Conservation (phyloP, 805 yeast species). For the Sungouiella thailandica region DNA sequence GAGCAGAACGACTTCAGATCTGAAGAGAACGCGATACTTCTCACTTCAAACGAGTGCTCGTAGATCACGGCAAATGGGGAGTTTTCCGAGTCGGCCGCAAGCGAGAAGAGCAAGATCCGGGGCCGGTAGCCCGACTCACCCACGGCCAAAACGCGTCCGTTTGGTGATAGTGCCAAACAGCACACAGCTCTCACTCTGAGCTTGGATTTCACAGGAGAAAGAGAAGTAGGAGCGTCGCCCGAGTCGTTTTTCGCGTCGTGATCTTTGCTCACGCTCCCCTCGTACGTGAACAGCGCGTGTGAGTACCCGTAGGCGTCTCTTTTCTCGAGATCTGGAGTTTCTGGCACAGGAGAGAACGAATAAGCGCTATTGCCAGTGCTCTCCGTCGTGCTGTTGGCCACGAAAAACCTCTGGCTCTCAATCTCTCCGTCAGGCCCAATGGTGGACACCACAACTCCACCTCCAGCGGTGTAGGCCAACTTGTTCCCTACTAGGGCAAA, state of each 20-base stretch:
- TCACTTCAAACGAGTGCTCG: conserved; percentile 66
- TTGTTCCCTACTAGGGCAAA: conserved; percentile 35
- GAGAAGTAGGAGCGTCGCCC: conserved; percentile 1
- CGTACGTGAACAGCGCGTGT: conserved; percentile 10
- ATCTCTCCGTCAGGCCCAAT: conserved; percentile 18
- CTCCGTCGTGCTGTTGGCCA: conserved; percentile 33
- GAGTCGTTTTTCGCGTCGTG: conserved; percentile 8
- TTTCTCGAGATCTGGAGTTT: conserved; percentile 4
- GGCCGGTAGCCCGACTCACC: conserved; percentile 74
- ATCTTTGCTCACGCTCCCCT: conserved; percentile 7
- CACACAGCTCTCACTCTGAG: conserved; percentile 48
- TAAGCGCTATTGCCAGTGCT: no score
- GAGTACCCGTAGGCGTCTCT: conserved; percentile 36
- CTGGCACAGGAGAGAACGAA: neutral
- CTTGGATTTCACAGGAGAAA: conserved; percentile 23
- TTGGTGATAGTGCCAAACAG: conserved; percentile 56
- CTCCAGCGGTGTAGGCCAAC: conserved; percentile 54
- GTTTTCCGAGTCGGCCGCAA: conserved; percentile 43
- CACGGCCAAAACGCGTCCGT: conserved; percentile 51
- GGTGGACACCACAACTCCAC: conserved; percentile 52
- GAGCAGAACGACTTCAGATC: conserved; percentile 54
- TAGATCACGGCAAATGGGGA: conserved; percentile 49
- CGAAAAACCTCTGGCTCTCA: conserved; percentile 43
- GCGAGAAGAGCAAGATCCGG: conserved; percentile 53
- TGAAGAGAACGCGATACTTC: conserved; percentile 51